phyloP scores from a whole-genome alignment of 345 rosid genomes.

The Populus deltoides region DNA sequence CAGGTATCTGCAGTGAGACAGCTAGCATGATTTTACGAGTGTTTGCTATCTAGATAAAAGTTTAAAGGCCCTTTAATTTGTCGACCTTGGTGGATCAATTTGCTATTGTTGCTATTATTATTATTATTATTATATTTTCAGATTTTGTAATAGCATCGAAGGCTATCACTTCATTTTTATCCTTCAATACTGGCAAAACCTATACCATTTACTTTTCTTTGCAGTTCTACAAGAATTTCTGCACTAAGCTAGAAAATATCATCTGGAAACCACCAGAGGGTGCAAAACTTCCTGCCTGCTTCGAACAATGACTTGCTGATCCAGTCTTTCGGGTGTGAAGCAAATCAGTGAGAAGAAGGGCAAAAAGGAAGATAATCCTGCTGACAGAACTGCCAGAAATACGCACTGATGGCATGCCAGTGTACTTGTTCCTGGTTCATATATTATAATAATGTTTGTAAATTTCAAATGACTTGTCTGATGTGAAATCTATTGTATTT shows the following conservation, averaged over 20 bases:
- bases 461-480: background rate
- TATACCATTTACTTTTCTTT: conserved; percentile 5
- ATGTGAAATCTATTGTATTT: background rate
- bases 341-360: conserved; percentile 13
- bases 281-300: conserved; percentile 38
- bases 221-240: conserved; percentile 82
- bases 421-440: background rate
- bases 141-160: background rate
- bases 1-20: background rate
- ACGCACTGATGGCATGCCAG: background rate
- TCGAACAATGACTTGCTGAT: conserved; percentile 51
- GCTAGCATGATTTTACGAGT: background rate
- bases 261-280: conserved; percentile 72
- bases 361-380: background rate
- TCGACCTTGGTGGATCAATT: background rate
- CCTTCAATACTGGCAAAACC: background rate
- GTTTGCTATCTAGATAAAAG: background rate
- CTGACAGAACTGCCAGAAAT: background rate
- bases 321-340: conserved; percentile 26
- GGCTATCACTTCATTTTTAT: background rate
- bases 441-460: background rate
- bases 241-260: conserved; percentile 62
- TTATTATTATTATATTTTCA: background rate
- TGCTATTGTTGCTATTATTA: background rate
- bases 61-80: background rate